Base-by-base conservation (phyloP, 495 filamentous ascomycete species). In the Aspergillus funiculosus region DNA sequence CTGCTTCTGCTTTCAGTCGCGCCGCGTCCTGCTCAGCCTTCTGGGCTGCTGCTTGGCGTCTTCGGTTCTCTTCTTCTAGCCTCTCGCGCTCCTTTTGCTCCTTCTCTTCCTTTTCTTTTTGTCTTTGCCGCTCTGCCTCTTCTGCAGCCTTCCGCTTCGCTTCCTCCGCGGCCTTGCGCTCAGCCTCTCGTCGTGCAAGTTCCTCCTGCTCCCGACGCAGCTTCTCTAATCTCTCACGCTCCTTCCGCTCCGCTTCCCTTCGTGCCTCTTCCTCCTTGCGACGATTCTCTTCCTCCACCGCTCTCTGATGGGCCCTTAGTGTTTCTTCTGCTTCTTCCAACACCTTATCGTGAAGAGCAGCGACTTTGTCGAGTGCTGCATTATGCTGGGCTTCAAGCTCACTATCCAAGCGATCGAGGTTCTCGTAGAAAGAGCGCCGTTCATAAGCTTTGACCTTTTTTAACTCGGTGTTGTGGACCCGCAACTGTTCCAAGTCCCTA, bases 351-450 rank as follows among this genome's bases (percentile, higher is more conserved):
- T 89, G 84, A 46, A 77, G 72, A 15, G 65, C 72, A 10, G 74
- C 76, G 0, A 80, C 84, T 30, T 74, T 66, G 29, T 79, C 78
- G 11, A 91, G 74, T 1, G 83, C 77, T 35, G 72, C 71, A 43
- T 72, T 72, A 46, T 87, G 81, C 5, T 67, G 51, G 3, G 61
- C 66, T 52, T 70, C 72, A 1, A 52, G 57, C 27, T 72, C 63
- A 4, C 62, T 65, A 14, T 72, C 69, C 21, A 67, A 59, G 4
- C 57, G 64, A 36, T 79, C 74, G 19, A 76, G 63, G 1, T 59
- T 63, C 8, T 71, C 69, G 39, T 71, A 70, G 30, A 68, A 74
- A 1, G 55, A 49, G 21, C 74, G 63, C 8, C 71, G 62, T 44
- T 71, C 68, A 50, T 69, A 72, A 6, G 62, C 63, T 17, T 71